Evolutionary conservation across 2,329 filamentous ascomycete species (phyloP), one percentile per base, ranked within the genome.

Genomic region (Arthrobotrys sphaeroides): DNA sequence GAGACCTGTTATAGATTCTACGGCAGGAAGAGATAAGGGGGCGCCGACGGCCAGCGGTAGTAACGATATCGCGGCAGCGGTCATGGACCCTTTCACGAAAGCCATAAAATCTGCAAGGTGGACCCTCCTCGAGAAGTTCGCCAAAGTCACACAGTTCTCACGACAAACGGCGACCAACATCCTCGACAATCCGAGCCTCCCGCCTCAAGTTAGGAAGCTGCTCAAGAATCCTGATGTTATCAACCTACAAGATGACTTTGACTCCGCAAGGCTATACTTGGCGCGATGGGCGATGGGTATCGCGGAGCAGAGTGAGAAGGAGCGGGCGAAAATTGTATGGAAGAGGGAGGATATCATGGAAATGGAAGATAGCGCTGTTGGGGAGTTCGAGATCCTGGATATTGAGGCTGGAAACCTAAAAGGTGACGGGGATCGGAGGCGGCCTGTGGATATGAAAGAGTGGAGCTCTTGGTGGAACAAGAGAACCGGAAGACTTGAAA

Each of bases 271-370:
- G 78, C 87, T 99, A 73, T 99, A 99, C 81, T 86, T 99, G 40
- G 95, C 95, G 20, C 87, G 95, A 77, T 99, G 95, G 95, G 95
- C 95, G 1, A 98, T 99, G 95, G 93, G 93, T 5, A 97, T 99
- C 78, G 94, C 95, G 0, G 96, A 99, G 82, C 95, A 99, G 84
- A 94, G 94, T 80, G 95, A 99, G 81, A 87, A 89, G 40, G 95
- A 99, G 79, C 86, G 90, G 22, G 91, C 89, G 60, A 91, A 94
- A 82, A 87, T 94, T 51, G 94, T 97, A 80, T 99, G 93, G 91
- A 97, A 94, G 0, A 94, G 93, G 0, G 90, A 90, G 78, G 95
- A 99, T 83, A 91, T 97, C 2, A 85, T 98, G 80, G 94, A 96
- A 80, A 91, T 96, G 82, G 96, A 99, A 81, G 91, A 97, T 78